These are phyloP conservation scores for Pseudovirgaria hyperparasitica DNA, from an alignment of 2,329 filamentous ascomycete species.

Conservation along the genomic window DNA sequence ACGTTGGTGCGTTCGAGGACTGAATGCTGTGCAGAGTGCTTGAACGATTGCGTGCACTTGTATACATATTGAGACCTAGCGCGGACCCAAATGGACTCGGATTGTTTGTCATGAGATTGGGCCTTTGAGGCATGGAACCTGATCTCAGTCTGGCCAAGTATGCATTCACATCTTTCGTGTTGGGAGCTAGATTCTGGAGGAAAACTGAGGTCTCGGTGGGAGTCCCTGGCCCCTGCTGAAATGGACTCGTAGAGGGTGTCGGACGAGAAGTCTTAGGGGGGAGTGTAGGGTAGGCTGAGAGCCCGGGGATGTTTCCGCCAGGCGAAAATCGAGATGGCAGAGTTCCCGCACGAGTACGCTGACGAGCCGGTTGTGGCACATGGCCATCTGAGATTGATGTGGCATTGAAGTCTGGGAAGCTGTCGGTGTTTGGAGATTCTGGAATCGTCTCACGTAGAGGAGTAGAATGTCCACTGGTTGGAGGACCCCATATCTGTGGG, in stretches of 20 bases:
- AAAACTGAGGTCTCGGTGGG: conserved; percentile 21
- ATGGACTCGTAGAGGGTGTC: conserved; percentile 78
- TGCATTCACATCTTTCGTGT: conserved; percentile 43
- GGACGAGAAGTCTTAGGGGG: conserved; percentile 70
- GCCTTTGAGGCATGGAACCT: conserved; percentile 86
- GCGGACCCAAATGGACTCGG: conserved; percentile 70
- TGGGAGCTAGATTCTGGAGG: conserved; percentile 32
- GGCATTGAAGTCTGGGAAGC: conserved; percentile 79
- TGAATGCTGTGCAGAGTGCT: conserved; percentile 83
- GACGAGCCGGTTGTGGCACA: conserved; percentile 53
- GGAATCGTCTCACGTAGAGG: conserved; percentile 94
- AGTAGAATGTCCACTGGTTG: conserved; percentile 91
- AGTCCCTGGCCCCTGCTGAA: conserved; percentile 49
- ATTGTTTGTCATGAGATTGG: conserved; percentile 47
- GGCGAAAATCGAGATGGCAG: conserved; percentile 91
- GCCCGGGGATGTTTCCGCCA: conserved; percentile 48
- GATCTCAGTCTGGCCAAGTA: conserved; percentile 77
- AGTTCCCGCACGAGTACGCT: conserved; percentile 82
- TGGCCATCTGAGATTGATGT: too few species aligned
- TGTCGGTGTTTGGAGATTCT: conserved; percentile 84
- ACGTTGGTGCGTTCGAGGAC: conserved; percentile 76
- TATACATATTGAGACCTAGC: conserved; percentile 80
- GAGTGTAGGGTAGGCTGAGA: conserved; percentile 43
- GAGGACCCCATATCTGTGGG: conserved; percentile 74
- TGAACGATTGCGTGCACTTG: conserved; percentile 64